Base-by-base conservation (phyloP, 345 rosid genomes). In the Eucalyptus dawsonii region DNA sequence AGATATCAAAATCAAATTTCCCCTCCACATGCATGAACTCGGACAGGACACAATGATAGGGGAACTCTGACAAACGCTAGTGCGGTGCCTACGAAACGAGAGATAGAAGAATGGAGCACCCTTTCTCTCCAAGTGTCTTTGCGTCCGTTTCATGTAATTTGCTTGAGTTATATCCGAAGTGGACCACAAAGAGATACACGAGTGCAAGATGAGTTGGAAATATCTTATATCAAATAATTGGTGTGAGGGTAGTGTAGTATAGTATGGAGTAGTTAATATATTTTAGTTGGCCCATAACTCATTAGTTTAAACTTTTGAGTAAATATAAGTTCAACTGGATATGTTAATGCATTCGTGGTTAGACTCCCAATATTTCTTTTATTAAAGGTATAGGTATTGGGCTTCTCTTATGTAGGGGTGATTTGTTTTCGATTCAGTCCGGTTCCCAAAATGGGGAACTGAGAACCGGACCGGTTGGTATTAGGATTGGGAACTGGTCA, bases 251-350 rank as follows among this genome's bases (percentile, higher is more conserved):
- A 11, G 2, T 19, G 9, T 19, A 24, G 11, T 19, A 53, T 60
- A 29, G 5, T 65, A 15, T 8, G 19, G 11, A n/a, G 37, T n/a
- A 15, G 2, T 65, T n/a, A n/a, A 65, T n/a, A n/a, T 14, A 65
- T n/a, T n/a, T 7, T 65, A 65, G 11, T 65, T 1, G 1, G 3
- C 4, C 1, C 1, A 9, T 34, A 69, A 69, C 12, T 31, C 4
- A 31, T 69, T 5, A 37, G 0, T 17, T 69, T 69, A 16, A 34
- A 5, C 6, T 69, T 69, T 34, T 69, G 4, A 62, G 8, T 27
- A 27, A 62, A 62, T 62, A 4, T 27, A 29, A 12, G 15, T 62
- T 29, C 3, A 27, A 27, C 3, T 6, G 31, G 16, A 13, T 27
- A 62, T 7, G 4, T 62, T 27, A 62, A 27, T 5, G 8, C 4